phyloP scores from a whole-genome alignment of 164 flowering plant species.

The Nymphaea colorata region DNA sequence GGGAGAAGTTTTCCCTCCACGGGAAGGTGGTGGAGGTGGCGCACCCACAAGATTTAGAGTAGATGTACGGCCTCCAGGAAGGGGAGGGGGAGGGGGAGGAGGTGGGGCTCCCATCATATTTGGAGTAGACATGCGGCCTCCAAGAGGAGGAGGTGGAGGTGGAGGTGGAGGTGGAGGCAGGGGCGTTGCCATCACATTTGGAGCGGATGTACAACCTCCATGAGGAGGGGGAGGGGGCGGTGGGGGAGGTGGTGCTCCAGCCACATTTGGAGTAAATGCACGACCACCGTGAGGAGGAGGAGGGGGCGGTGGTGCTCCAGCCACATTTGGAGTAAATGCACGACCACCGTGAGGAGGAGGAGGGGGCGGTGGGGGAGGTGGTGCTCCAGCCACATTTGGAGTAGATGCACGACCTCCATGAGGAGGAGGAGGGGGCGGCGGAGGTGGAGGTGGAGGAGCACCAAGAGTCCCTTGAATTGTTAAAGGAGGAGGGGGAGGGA shows the following conservation, averaged over 20 bases:
- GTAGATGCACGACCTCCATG: neutral
- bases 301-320: neutral
- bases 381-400: neutral
- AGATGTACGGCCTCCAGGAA: slow-evolving; percentile 9
- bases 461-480: neutral
- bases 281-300: neutral
- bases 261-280: neutral
- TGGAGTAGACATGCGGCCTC: slow-evolving; percentile 5
- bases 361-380: neutral
- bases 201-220: neutral
- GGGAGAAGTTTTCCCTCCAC: no score
- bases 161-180: neutral
- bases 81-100: slow-evolving; percentile 23
- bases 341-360: neutral
- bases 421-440: neutral
- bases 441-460: neutral
- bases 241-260: neutral
- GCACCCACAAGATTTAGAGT: neutral
- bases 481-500: neutral
- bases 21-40: no score
- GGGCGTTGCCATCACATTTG: neutral
- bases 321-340: no score
- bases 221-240: slow-evolving; percentile 3
- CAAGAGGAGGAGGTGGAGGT: neutral
- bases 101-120: slow-evolving; percentile 15